Evolutionary conservation across 495 filamentous ascomycete genomes (phyloP), one percentile per base, ranked within the genome.

Genomic region (Trichoderma parareesei): DNA sequence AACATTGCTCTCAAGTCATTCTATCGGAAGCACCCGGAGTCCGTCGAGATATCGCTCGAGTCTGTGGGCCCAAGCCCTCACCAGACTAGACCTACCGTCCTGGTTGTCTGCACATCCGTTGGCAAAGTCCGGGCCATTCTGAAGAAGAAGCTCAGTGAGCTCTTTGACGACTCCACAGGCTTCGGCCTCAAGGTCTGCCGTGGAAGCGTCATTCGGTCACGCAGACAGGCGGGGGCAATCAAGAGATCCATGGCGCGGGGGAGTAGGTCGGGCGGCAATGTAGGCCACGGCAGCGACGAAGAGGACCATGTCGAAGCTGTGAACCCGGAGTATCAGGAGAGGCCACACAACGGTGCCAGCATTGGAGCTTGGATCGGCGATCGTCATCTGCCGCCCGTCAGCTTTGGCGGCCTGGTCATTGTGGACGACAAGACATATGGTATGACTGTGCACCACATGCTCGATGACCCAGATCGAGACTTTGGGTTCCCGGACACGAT

Each of bases 361-460:
- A 97, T 98, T 65, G 93, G 93, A 18, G 92, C 93, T 1, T 97
- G 89, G 76, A 83, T 88, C 63, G 89, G 90, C 55, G 87, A 90
- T 60, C 84, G 88, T 49, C 92, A 96, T 68, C 76, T 97, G 2
- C 92, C 92, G 13, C 89, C 93, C 1, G 93, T 94, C 4, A 92
- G 91, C 10, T 92, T 93, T 72, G 93, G 93, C 5, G 93, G 93
- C 14, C 79, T 96, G 1, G 83, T 98, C 48, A 76, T 94, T 8
- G 86, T 97, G 7, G 91, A 97, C 72, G 85, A 88, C 62, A 84
- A 88, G 67, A 85, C 88, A 1, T 94, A 90, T 71, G 93, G 93
- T 8, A 91, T 97, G 88, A 96, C 89, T 18, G 93, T 97, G 3
- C 93, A 98, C 68, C 93, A 98, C 72, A 90, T 98, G 86, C 81